Evolutionary conservation across 805 yeast genomes (phyloP).

Genomic region (Zygosaccharomyces kombuchaensis): DNA sequence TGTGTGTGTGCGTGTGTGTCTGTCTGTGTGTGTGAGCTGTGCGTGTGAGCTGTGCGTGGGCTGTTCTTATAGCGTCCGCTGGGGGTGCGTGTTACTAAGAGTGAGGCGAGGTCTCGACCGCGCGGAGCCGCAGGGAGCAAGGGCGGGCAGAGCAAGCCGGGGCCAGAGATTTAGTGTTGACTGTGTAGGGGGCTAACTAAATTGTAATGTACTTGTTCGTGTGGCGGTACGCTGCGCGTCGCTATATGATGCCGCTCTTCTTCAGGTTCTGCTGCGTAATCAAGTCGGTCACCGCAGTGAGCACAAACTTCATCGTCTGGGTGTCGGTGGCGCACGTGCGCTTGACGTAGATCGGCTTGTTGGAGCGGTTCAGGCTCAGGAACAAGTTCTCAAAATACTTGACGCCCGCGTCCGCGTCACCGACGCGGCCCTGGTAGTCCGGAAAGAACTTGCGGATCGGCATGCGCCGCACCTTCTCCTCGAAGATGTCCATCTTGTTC

Average conservation of each 20-base stretch:
- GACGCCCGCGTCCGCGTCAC: constrained; percentile 61
- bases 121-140: too few species aligned
- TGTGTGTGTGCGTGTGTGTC: too few species aligned
- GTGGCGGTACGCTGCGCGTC: too few species aligned
- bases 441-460: constrained; percentile 76
- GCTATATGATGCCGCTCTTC: constrained; percentile 65
- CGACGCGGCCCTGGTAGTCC: constrained; percentile 62
- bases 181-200: too few species aligned
- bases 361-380: constrained; percentile 54
- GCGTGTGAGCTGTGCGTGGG: too few species aligned
- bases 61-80: too few species aligned
- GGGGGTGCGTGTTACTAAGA: neutral
- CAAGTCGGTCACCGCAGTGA: constrained; percentile 90
- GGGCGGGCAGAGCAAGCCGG: too few species aligned
- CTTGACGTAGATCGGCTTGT: constrained; percentile 81
- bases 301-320: constrained; percentile 79
- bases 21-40: neutral
- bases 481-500: constrained; percentile 82
- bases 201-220: too few species aligned
- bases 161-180: too few species aligned
- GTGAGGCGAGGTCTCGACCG: too few species aligned
- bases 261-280: constrained; percentile 77
- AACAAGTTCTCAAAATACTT: constrained; percentile 69
- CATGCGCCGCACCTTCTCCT: constrained; percentile 58
- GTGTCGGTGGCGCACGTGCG: constrained; percentile 96